Conservation (phyloP, 768 basidiomycete genomes). For the Russula griseocarnosa region DNA sequence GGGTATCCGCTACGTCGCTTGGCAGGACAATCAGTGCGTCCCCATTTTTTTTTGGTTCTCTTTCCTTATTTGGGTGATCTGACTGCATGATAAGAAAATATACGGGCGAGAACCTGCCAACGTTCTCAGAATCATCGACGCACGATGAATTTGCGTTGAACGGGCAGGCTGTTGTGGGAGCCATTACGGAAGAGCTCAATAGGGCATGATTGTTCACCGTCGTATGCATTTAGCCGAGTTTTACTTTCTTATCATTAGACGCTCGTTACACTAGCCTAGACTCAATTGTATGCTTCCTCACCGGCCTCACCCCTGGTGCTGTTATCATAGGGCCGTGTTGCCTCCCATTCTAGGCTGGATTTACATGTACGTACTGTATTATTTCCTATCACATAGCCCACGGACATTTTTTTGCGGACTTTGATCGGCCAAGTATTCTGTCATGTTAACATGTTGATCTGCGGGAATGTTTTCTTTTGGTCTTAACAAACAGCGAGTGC, state of each 20-base stretch:
- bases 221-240: background rate
- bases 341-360: background rate
- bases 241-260: background rate
- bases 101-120: slow-evolving; percentile 14
- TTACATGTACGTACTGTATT: background rate
- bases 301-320: background rate
- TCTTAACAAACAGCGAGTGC: background rate
- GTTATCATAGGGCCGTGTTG: background rate
- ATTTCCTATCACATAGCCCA: background rate
- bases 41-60: background rate
- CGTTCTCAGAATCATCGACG: background rate
- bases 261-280: background rate
- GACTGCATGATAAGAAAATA: slow-evolving; percentile 14
- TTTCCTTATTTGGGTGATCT: background rate
- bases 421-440: background rate
- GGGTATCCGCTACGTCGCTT: slow-evolving; percentile 26
- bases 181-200: slow-evolving; percentile 21
- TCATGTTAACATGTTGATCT: background rate
- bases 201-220: background rate
- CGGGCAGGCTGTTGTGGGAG: slow-evolving; percentile 17
- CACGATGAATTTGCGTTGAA: slow-evolving; percentile 21
- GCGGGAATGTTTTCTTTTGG: too few species aligned
- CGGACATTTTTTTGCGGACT: background rate
- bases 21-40: slow-evolving; percentile 24
- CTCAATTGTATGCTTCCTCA: background rate